Evolutionary conservation across 805 yeast genomes (phyloP), one percentile per base, ranked within the genome.

Genomic region (Candida rishiriensis): DNA sequence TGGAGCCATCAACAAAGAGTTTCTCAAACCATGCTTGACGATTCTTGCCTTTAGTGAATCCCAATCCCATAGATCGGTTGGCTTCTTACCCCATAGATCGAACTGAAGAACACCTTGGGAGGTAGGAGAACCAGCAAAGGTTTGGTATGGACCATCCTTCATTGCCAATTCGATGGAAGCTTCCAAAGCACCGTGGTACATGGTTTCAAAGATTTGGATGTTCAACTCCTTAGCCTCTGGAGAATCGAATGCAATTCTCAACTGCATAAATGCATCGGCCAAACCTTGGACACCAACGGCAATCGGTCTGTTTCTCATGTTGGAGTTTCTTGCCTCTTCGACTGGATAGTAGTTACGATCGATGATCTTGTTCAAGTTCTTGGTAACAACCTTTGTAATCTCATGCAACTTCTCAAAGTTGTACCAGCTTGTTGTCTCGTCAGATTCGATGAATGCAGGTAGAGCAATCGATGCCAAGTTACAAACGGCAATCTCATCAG

Each of bases 281-380:
- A 78, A 69, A 54, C 83, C 83, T 63, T 78, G 83, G 40, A 78
- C 83, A 63, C 83, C 83, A 46, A 78, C 66, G 34, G 83, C 83
- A 61, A 78, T 75, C 28, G 83, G 83, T 65, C 83, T 72, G 56
- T 78, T 72, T 59, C 76, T 72, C 73, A 72, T 66, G 61, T 78
- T 78, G 30, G 83, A 77, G 29, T 56, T 66, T 53, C 64, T 64
- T 32, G 83, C 80, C 60, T 73, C 77, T 42, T 70, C 72, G 51
- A 78, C 78, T 28, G 83, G 83, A 55, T 78, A 78, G 56, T 59
- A 72, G 59, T 74, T 75, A 52, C 78, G 69, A 61, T 78, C 83
- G 44, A 78, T 78, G 55, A 78, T 73, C 57, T 70, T 71, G 65
- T 78, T 76, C 64, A 78, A 71, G 64, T 77, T 78, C 51, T 75